A percentile compares a stretch with the other conserved stretches of the same genome.
Conservation (phyloP, 257 asterid species). For the Jaltomata sinuosa region DNA sequence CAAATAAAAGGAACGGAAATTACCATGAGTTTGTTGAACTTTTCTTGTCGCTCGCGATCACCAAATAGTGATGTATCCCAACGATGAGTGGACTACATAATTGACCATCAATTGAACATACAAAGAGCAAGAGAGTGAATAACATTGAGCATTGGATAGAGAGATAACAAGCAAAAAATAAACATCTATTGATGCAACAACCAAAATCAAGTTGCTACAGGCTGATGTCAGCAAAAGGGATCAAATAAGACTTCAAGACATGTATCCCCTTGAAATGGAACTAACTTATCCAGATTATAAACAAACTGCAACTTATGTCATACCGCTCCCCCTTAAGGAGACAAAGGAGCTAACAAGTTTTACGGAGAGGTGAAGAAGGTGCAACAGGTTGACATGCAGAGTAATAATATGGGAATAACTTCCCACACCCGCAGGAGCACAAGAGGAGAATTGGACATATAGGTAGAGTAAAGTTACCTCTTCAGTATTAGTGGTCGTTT, state of each 20-base stretch:
- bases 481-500: slow-evolving; percentile 49
- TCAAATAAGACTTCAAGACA: background rate
- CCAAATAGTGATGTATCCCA: slow-evolving; percentile 79
- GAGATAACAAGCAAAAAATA: background rate
- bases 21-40: slow-evolving; percentile 99
- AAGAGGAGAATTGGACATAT: background rate
- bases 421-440: background rate
- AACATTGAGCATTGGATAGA: slow-evolving; percentile 12
- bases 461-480: slow-evolving; percentile 48
- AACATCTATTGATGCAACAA: background rate
- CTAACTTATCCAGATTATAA: background rate
- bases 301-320: background rate
- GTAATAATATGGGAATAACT: background rate
- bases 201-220: background rate
- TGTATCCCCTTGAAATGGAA: background rate
- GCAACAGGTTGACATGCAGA: background rate
- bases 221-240: background rate
- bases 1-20: slow-evolving; percentile 18
- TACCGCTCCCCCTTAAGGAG: background rate
- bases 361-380: background rate
- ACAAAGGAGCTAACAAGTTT: background rate
- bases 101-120: slow-evolving; percentile 21
- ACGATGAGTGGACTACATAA: slow-evolving; percentile 56
- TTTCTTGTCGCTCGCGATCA: slow-evolving; percentile 92
- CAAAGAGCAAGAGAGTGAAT: slow-evolving; percentile 36